Conservation (phyloP, 2,329 filamentous ascomycete species). For the Aspergillus calidoustus region DNA sequence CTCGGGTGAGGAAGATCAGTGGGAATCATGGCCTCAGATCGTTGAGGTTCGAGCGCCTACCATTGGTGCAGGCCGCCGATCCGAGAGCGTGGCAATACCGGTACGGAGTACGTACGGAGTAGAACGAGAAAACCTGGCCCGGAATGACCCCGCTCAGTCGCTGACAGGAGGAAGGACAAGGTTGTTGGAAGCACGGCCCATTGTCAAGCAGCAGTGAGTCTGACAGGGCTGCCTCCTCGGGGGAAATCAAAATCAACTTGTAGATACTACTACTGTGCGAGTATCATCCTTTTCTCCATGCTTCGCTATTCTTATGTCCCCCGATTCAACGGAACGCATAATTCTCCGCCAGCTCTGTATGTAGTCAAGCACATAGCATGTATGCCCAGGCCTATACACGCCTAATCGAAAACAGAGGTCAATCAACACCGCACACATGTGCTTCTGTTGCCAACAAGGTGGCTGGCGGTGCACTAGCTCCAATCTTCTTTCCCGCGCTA, state of each 20-base stretch:
- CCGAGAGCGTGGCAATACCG: constrained; percentile 26
- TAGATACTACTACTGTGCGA: not conserved
- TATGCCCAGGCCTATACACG: constrained; percentile 12
- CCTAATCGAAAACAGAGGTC: constrained; percentile 18
- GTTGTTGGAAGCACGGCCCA: constrained; percentile 18
- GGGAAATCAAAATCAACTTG: constrained; percentile 1
- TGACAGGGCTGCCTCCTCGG: constrained; percentile 14
- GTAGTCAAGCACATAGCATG: constrained; percentile 1
- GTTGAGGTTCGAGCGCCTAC: constrained; percentile 13
- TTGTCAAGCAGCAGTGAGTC: constrained; percentile 4
- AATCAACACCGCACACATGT: constrained; percentile 29
- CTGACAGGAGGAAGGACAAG: constrained; percentile 13
- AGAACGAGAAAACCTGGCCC: constrained; percentile 2
- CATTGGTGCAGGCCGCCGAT: constrained; percentile 22
- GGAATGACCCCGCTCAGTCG: constrained; percentile 20
- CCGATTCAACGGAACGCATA: not conserved
- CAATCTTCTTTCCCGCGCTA: constrained; percentile 19
- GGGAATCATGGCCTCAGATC: constrained; percentile 28
- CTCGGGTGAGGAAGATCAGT: constrained; percentile 32
- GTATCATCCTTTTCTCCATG: not conserved
- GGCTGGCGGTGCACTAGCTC: constrained; percentile 30
- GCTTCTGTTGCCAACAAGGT: constrained; percentile 26
- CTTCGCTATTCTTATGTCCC: not conserved
- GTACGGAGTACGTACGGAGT: not conserved
- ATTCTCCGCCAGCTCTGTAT: too few relatives aligned